These are phyloP conservation scores for Ustilago curta DNA, from an alignment of 1,284 basidiomycete genomes.

Conservation along the genomic window DNA sequence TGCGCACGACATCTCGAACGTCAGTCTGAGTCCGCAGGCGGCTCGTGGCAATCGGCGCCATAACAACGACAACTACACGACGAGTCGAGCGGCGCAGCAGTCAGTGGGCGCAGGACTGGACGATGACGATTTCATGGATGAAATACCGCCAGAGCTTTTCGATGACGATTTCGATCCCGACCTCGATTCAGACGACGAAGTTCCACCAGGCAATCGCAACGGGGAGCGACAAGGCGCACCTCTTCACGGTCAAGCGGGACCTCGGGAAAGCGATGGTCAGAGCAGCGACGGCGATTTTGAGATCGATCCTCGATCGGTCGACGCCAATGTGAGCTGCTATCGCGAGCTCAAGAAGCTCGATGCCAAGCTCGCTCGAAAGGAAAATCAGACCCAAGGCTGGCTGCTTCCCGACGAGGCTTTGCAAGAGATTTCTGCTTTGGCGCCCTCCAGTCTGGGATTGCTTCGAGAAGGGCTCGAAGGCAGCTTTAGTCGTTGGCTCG, in stretches of 20 bases:
- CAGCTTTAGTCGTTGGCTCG: conserved; percentile 3
- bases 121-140: conserved; percentile 15
- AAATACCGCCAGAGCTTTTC: conserved; percentile 27
- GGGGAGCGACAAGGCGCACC: background rate
- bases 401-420: conserved; percentile 34
- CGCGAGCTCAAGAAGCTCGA: conserved; percentile 34
- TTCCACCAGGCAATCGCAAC: background rate
- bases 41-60: background rate
- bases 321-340: conserved; percentile 22
- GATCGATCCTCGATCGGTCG: conserved; percentile 26
- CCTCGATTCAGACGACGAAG: conserved; percentile 30
- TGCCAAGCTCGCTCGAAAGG: conserved; percentile 20
- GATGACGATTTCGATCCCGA: conserved; percentile 26
- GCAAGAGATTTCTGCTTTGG: conserved; percentile 27
- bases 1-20: conserved; percentile 50
- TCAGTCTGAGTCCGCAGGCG: conserved; percentile 31
- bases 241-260: background rate
- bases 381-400: conserved; percentile 9
- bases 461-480: conserved; percentile 6
- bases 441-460: conserved; percentile 13
- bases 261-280: background rate
- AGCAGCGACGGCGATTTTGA: conserved; percentile 25
- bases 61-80: background rate
- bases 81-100: conserved; percentile 11
- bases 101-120: conserved; percentile 28